These are phyloP conservation scores for Calycina marina DNA, from an alignment of 2,329 filamentous ascomycete species.

Conservation along the genomic window DNA sequence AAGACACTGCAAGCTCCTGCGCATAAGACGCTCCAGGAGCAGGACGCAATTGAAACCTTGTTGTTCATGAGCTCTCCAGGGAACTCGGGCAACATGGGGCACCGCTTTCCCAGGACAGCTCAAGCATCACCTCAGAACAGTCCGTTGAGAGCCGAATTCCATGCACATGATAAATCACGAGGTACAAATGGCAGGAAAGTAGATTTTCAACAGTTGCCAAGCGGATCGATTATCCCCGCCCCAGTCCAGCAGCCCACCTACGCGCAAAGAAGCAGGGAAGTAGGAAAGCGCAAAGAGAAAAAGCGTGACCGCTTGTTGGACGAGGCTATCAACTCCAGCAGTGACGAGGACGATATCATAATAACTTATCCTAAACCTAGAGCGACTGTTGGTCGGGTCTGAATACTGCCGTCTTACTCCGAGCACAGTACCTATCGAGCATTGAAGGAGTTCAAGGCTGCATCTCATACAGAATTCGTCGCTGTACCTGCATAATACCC, in stretches of 20 bases:
- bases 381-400: slow-evolving; percentile 7
- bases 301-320: slow-evolving; percentile 22
- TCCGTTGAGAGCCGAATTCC: slow-evolving; percentile 20
- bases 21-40: slow-evolving; percentile 56
- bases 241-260: neutral
- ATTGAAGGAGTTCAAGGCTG: neutral
- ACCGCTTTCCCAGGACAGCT: slow-evolving; percentile 32
- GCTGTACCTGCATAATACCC: neutral
- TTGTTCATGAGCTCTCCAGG: slow-evolving; percentile 72
- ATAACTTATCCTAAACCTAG: slow-evolving; percentile 16
- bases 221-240: neutral
- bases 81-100: slow-evolving; percentile 50
- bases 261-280: slow-evolving; percentile 12
- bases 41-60: slow-evolving; percentile 68
- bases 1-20: slow-evolving; percentile 37
- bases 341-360: slow-evolving; percentile 21
- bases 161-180: slow-evolving; percentile 8
- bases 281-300: slow-evolving; percentile 11
- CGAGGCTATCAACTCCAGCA: slow-evolving; percentile 22
- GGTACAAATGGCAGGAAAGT: slow-evolving; percentile 13
- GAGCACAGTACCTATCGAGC: neutral
- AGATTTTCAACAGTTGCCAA: slow-evolving; percentile 11
- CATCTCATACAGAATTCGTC: neutral
- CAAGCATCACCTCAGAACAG: slow-evolving; percentile 18
- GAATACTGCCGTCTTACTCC: neutral